Evolutionary conservation across 345 rosid genomes (phyloP).

Genomic region (Limnanthes douglasii): DNA sequence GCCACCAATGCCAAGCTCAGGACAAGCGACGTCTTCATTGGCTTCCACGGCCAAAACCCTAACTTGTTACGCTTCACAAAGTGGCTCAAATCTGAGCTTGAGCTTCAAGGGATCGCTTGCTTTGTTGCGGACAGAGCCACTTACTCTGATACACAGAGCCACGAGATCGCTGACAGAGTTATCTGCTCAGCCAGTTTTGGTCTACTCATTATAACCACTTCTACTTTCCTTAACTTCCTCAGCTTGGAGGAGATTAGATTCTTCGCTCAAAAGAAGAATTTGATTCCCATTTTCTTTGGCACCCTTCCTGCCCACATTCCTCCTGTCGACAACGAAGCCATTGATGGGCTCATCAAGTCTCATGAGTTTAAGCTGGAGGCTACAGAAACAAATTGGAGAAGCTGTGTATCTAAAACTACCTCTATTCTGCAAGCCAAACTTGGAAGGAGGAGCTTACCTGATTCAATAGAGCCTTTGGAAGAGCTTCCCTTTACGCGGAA

Average conservation of each 20-base stretch:
- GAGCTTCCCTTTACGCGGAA: conserved; percentile 72
- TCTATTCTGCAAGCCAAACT: conserved; percentile 49
- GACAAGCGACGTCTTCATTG: conserved; percentile 83
- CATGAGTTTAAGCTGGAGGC: conserved; percentile 79
- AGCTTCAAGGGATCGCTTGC: conserved; percentile 89
- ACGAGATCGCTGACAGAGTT: conserved; percentile 78
- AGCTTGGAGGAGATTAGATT: conserved; percentile 82
- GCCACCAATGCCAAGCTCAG: conserved; percentile 66
- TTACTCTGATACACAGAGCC: conserved; percentile 64
- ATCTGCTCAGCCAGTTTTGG: conserved; percentile 77
- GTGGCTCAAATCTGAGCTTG: conserved; percentile 93
- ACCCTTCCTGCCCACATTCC: conserved; percentile 43
- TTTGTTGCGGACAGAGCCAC: conserved; percentile 81
- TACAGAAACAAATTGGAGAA: conserved; percentile 69
- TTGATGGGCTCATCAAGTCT: conserved; percentile 56
- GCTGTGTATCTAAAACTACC: conserved; percentile 43
- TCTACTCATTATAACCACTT: conserved; percentile 51
- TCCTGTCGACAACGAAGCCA: conserved; percentile 61
- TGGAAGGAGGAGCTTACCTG: conserved; percentile 62
- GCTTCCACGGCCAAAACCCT: conserved; percentile 78
- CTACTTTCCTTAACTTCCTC: conserved; percentile 42
- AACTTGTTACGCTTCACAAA: conserved; percentile 69
- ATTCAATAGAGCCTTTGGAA: conserved; percentile 27
- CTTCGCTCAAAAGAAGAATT: conserved; percentile 80
- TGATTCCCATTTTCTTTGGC: conserved; percentile 71